phyloP scores from a whole-genome alignment of 345 rosid species.

The Eucalyptus viminalis region DNA sequence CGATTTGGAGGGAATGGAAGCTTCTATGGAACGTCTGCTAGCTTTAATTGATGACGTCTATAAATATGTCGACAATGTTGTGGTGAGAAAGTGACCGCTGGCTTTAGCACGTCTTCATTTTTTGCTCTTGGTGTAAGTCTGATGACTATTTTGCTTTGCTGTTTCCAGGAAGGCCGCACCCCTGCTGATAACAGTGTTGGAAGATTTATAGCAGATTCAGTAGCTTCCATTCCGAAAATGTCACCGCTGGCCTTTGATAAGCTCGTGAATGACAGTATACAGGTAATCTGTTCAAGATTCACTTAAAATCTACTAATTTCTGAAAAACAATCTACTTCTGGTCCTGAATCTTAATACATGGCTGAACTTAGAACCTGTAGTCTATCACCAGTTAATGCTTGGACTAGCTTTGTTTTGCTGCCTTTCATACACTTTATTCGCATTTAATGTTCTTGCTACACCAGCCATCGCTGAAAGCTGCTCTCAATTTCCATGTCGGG shows the following conservation, averaged over 20 bases:
- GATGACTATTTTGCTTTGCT: not conserved
- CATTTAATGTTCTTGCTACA: not conserved
- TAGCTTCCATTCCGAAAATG: slow-evolving; percentile 64
- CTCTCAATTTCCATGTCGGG: not conserved
- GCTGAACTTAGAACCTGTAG: not conserved
- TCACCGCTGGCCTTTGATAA: slow-evolving; percentile 70
- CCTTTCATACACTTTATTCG: not conserved
- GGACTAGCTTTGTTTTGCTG: not conserved
- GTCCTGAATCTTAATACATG: not conserved
- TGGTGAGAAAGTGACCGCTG: slow-evolving; percentile 32
- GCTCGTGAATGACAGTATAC: slow-evolving; percentile 77
- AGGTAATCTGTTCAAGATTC: slow-evolving; percentile 29
- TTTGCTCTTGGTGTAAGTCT: not conserved
- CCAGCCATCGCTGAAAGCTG: not conserved
- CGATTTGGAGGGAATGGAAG: slow-evolving; percentile 98
- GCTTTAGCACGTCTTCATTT: not conserved
- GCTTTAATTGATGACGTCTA: slow-evolving; percentile 58
- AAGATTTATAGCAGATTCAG: slow-evolving; percentile 53
- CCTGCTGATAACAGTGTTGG: slow-evolving; percentile 71
- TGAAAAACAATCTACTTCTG: not conserved
- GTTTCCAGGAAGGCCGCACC: slow-evolving; percentile 54
- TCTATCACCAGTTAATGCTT: not conserved
- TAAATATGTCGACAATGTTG: slow-evolving; percentile 78
- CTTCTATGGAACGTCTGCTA: slow-evolving; percentile 61
- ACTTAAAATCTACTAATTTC: not conserved